Percentiles rank a stretch among this genome's conserved stretches.
Conservation (phyloP, 148 eudicot species). For the Chenopodium quinoa region DNA sequence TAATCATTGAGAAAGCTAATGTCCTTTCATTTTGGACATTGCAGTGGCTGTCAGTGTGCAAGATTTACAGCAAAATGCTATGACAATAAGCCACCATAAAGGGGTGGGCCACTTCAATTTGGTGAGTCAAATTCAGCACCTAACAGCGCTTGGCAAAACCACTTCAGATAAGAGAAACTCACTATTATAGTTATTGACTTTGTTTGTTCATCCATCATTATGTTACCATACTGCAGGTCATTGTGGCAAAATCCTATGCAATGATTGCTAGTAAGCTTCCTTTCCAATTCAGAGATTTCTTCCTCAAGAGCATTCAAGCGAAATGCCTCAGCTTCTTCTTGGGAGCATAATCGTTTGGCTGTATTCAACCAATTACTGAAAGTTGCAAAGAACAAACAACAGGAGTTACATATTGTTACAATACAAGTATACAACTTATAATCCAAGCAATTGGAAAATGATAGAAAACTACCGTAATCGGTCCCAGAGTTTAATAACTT, state of each 20-base stretch:
- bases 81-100: not conserved
- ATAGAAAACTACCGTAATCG: conserved; percentile 57
- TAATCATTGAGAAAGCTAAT: not conserved
- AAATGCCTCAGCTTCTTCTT: conserved; percentile 56
- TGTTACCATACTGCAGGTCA: conserved; percentile 93
- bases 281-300: conserved; percentile 64
- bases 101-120: not conserved
- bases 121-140: not conserved
- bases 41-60: not conserved
- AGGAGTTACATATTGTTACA: not conserved
- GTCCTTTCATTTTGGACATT: not conserved
- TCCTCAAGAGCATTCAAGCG: conserved; percentile 48
- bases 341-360: conserved; percentile 53
- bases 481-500: conserved; percentile 59
- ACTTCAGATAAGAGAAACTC: conserved; percentile 33
- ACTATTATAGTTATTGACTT: conserved; percentile 77
- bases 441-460: not conserved
- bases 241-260: conserved; percentile 84
- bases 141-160: not conserved
- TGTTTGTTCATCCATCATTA: conserved; percentile 85
- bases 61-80: not conserved
- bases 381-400: conserved; percentile 13
- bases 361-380: conserved; percentile 62
- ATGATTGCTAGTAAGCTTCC: conserved; percentile 43
- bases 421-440: conserved; percentile 10